A percentile compares a stretch with the other conserved stretches of the same genome.
These are phyloP conservation scores for Tothia fuscella DNA, from an alignment of 2,329 filamentous ascomycete species.

Conservation along the genomic window DNA sequence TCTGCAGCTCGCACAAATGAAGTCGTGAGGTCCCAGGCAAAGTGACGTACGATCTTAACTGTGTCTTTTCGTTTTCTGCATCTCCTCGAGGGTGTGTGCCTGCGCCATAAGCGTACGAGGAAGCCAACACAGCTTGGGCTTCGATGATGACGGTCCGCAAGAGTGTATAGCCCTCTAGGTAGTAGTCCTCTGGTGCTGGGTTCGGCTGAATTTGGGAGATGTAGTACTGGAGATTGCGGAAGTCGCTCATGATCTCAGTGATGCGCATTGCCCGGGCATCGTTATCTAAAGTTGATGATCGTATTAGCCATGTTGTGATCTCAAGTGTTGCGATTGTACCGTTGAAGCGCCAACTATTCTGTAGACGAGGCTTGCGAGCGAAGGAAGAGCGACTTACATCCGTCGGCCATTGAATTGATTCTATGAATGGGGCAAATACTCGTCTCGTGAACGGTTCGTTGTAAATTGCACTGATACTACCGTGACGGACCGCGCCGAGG, in stretches of 20 bases:
- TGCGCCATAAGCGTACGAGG: slow-evolving; percentile 37
- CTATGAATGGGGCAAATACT: no score
- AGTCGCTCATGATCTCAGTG: slow-evolving; percentile 53
- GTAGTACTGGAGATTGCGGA: slow-evolving; percentile 47
- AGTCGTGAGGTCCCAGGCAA: no score
- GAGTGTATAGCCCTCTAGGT: slow-evolving; percentile 46
- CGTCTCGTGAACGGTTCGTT: no score
- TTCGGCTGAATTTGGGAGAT: slow-evolving; percentile 42
- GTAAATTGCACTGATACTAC: no score
- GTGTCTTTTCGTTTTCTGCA: slow-evolving; percentile 42
- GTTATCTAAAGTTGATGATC: slow-evolving; percentile 26
- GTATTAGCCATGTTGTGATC: not conserved
- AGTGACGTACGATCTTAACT: slow-evolving; percentile 40
- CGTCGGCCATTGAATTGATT: slow-evolving; percentile 12
- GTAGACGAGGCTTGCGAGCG: not conserved
- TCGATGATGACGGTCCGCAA: slow-evolving; percentile 44
- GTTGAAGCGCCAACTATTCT: not conserved
- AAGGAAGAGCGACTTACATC: slow-evolving; percentile 5
- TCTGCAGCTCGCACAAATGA: no score
- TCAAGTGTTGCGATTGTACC: no score
- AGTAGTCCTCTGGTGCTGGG: slow-evolving; percentile 42
- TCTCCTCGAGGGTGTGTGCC: slow-evolving; percentile 25
- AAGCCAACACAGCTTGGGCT: slow-evolving; percentile 41
- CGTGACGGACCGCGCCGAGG: no score
- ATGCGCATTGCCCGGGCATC: slow-evolving; percentile 51